Conservation (phyloP, 495 filamentous ascomycete species). For the Penicillium cataractarum region DNA sequence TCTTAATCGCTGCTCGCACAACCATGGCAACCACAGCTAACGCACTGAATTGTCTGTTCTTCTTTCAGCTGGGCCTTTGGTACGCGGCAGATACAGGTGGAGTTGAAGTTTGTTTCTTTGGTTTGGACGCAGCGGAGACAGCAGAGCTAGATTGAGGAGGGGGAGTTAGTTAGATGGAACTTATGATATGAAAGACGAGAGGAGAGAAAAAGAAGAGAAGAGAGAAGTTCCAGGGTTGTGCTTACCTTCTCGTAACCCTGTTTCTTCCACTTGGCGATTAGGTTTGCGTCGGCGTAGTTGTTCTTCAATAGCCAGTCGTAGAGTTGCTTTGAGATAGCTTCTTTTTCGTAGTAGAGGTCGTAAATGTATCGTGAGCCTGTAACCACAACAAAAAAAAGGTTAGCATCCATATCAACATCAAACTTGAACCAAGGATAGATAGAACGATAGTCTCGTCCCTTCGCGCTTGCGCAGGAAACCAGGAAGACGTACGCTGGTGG, state of each 20-base stretch:
- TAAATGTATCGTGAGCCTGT: conserved; percentile 86
- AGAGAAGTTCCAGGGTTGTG: no score
- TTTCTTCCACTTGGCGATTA: conserved; percentile 99
- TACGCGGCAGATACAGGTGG: conserved; percentile 96
- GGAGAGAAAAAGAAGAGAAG: background rate
- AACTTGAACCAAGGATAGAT: background rate
- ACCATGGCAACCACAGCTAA: conserved; percentile 93
- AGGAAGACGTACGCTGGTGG: conserved; percentile 73
- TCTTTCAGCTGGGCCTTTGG: conserved; percentile 91
- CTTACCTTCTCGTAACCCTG: conserved; percentile 95
- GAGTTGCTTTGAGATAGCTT: conserved; percentile 85
- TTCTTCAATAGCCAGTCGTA: conserved; percentile 99
- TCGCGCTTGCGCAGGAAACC: background rate
- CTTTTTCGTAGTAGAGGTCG: conserved; percentile 97
- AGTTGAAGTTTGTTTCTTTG: conserved; percentile 98
- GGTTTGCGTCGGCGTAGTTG: conserved; percentile 86
- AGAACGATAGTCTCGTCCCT: background rate
- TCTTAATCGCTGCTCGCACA: conserved; percentile 82
- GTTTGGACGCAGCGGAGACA: conserved; percentile 97
- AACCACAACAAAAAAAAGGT: conserved; percentile 2
- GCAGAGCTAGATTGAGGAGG: conserved; percentile 62
- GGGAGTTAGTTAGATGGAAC: background rate
- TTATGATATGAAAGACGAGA: no score
- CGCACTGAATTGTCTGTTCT: conserved; percentile 86
- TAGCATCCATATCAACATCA: conserved; percentile 4